Evolutionary conservation across 305 asterid genomes (phyloP), one percentile per base, ranked within the genome.

Genomic region (Fraxinus sp.): DNA sequence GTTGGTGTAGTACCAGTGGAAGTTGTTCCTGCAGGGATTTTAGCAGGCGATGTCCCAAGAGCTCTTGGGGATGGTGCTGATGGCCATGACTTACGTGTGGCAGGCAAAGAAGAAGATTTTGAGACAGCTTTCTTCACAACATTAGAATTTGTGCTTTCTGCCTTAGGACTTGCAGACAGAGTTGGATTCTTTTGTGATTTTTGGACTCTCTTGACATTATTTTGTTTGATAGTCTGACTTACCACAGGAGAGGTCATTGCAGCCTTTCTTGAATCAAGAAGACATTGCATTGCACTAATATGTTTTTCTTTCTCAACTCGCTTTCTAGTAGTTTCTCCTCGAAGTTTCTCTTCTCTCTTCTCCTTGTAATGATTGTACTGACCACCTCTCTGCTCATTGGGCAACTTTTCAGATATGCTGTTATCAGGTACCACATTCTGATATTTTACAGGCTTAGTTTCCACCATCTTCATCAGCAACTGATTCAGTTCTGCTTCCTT

Each of bases 401-500:
- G 87, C 83, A 88, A 81, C 86, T 93, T 91, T 81, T 89, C 93
- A 83, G 91, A 87, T 86, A 91, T 91, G 81, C 76, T 85, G 79
- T 86, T 83, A 37, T 84, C 89, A 81, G 93, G 85, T 59, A 83
- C 83, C 36, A 64, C 83, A 66, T 77, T 84, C 74, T 44, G 92
- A 82, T 84, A 85, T 84, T 91, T 92, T 55, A 82, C 90, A 49
- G 98, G 94, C 88, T 92, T 93, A 16, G 95, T 92, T 86, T 97
- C 98, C 95, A 91, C 90, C 98, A 97, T 94, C 91, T 92, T 93
- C 88, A 85, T 90, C 71, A 93, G 86, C 85, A 94, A 86, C 86
- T 97, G 96, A 79, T 93, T 89, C 64, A 94, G 88, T 84, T 94
- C 98, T 79, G 95, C 97, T 90, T 97, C 98, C 89, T 93, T 95